These are phyloP conservation scores for Fraxinus cuspidata DNA, from an alignment of 257 asterid species.

Conservation along the genomic window DNA sequence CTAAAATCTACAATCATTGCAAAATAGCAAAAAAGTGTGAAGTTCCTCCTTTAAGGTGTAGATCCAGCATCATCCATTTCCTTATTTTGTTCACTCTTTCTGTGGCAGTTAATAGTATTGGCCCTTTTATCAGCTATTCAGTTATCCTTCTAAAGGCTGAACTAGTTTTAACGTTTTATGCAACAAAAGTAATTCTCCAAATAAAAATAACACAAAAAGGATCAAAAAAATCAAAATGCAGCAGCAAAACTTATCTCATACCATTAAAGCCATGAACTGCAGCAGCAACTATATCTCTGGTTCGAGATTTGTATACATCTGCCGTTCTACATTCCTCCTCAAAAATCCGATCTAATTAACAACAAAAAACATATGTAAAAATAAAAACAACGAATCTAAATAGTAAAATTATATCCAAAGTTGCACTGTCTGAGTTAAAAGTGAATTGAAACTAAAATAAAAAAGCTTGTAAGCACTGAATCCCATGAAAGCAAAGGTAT, in stretches of 20 bases:
- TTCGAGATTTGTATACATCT: slow-evolving; percentile 71
- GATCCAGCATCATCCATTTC: background rate
- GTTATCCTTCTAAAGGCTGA: background rate
- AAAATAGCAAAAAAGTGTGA: background rate
- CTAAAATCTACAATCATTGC: background rate
- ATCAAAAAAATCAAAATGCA: background rate
- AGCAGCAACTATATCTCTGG: slow-evolving; percentile 73
- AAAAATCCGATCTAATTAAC: slow-evolving; percentile 55
- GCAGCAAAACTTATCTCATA: slow-evolving; percentile 23
- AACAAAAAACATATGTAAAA: background rate
- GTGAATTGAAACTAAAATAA: background rate
- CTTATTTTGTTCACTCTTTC: background rate
- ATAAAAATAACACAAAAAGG: background rate
- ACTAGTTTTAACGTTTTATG: background rate
- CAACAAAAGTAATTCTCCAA: background rate
- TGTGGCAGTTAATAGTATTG: background rate
- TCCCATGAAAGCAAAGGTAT: background rate
- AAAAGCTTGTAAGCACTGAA: background rate
- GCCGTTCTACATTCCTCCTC: slow-evolving; percentile 64
- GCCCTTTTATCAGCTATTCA: background rate
- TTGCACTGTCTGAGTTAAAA: background rate
- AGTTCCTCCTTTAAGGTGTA: background rate
- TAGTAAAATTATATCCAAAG: background rate
- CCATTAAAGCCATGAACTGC: slow-evolving; percentile 89
- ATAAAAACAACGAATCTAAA: background rate